Evolutionary conservation across 805 yeast species (phyloP), one percentile per base, ranked within the genome.

Genomic region (Teunomyces funiuensis): DNA sequence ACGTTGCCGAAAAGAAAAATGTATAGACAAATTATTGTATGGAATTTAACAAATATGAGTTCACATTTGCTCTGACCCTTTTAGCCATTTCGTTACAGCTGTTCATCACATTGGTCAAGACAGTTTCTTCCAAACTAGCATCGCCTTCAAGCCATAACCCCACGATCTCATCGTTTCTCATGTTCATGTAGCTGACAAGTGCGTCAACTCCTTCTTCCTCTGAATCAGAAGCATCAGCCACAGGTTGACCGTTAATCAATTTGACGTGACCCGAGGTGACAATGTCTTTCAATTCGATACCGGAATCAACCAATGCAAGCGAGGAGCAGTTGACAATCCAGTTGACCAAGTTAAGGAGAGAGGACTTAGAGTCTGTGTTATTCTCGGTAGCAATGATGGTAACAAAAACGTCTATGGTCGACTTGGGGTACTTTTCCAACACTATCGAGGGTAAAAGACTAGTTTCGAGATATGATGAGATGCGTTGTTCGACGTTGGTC

Each of bases 351-450:
- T 74, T 68, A 33, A 69, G 53, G 37, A 71, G 53, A 6, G 58
- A 55, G 9, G 61, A 53, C 37, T 56, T 52, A 11, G 61, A 40
- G 19, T 55, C 49, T 5, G 39, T 19, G 6, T 29, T 28, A 5
- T 43, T 45, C 23, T 22, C 36, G 3, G 68, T 56, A n/a, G 83
- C 71, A 20, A 90, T 73, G 6, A 91, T 67, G 28, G 83, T 78
- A 5, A 93, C 69, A 47, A 82, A 83, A 11, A 91, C 75, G 54
- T 84, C 93, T 43, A 91, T 87, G 14, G 90, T 81, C 2, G 96
- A 86, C 61, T 91, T 91, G 4, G 98, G 97, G 60, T 93, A 93
- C 46, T 82, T 81, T 10, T 77, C 77, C 25, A 88, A 66, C 14
- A 83, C 51, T 2, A 85, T 69, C 1, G 82, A 62, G 6, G 83